A percentile compares a stretch with the other conserved stretches of the same genome.
These are phyloP conservation scores for Cydonia oblonga DNA, from an alignment of 331 rosid species.

Conservation along the genomic window DNA sequence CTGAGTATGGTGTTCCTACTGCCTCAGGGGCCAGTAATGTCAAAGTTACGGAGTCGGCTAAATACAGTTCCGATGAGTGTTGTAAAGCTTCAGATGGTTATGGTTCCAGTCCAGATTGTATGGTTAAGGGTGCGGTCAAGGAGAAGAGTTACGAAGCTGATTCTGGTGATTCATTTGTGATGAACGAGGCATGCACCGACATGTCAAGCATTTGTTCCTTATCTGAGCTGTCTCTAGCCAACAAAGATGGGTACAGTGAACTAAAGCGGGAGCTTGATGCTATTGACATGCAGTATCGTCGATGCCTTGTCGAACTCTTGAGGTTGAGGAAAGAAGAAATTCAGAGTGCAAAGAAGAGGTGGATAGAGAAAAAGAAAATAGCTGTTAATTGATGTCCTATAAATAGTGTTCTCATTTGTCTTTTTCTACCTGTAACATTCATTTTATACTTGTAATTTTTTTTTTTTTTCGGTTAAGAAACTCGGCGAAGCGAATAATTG, in stretches of 20 bases:
- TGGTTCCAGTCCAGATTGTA: slow-evolving; percentile 20
- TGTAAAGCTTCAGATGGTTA: slow-evolving; percentile 17
- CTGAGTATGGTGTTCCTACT: slow-evolving; percentile 20
- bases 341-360: slow-evolving; percentile 45
- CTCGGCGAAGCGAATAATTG: not conserved
- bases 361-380: slow-evolving; percentile 47
- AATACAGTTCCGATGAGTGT: slow-evolving; percentile 25
- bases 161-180: slow-evolving; percentile 10
- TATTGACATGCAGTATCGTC: slow-evolving; percentile 44
- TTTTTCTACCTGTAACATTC: not conserved
- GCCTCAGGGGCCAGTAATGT: slow-evolving; percentile 15
- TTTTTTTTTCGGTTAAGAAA: not conserved
- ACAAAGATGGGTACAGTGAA: slow-evolving; percentile 20
- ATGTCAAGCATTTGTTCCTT: slow-evolving; percentile 32
- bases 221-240: slow-evolving; percentile 15
- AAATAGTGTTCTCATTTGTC: not conserved
- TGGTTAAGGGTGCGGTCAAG: slow-evolving; percentile 11
- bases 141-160: slow-evolving; percentile 7
- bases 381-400: slow-evolving; percentile 17
- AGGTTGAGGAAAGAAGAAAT: slow-evolving; percentile 63
- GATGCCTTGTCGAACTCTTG: slow-evolving; percentile 37
- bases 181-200: slow-evolving; percentile 24
- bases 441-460: not conserved
- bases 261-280: slow-evolving; percentile 60
- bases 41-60: slow-evolving; percentile 21